Evolutionary conservation across 1,139 yeast species (phyloP).

Genomic region (Scheffersomyces segobiensis): DNA sequence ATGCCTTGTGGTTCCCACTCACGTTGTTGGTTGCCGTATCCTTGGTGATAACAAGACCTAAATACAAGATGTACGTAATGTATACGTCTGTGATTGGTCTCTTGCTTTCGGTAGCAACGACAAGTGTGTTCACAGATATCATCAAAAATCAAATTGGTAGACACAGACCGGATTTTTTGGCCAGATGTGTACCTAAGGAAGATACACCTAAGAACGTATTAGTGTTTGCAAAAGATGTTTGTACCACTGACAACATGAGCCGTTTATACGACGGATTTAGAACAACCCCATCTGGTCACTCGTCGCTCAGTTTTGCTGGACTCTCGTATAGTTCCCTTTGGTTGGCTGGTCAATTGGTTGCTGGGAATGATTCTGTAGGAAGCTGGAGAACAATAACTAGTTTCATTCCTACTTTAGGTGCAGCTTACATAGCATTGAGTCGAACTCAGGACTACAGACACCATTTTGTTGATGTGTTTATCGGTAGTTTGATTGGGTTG

Average conservation of each 20-base stretch:
- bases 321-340: conserved; percentile 63
- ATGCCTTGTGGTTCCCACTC: conserved; percentile 41
- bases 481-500: conserved; percentile 60
- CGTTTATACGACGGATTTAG: conserved; percentile 66
- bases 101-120: conserved; percentile 35
- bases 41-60: conserved; percentile 32
- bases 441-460: conserved; percentile 81
- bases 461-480: conserved; percentile 66
- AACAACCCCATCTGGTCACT: conserved; percentile 80
- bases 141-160: conserved; percentile 74
- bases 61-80: conserved; percentile 37
- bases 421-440: conserved; percentile 64
- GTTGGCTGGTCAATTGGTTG: conserved; percentile 59
- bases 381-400: conserved; percentile 52
- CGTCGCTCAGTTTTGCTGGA: conserved; percentile 66
- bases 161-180: conserved; percentile 76
- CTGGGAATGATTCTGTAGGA: conserved; percentile 42
- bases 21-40: conserved; percentile 23
- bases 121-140: conserved; percentile 49
- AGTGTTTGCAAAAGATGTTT: conserved; percentile 59
- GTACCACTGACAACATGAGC: conserved; percentile 50
- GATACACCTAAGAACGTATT: conserved; percentile 48
- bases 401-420: conserved; percentile 51
- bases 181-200: conserved; percentile 62
- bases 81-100: conserved; percentile 44